Base-by-base conservation (phyloP, 305 asterid genomes). In the Coffea humblotiana region DNA sequence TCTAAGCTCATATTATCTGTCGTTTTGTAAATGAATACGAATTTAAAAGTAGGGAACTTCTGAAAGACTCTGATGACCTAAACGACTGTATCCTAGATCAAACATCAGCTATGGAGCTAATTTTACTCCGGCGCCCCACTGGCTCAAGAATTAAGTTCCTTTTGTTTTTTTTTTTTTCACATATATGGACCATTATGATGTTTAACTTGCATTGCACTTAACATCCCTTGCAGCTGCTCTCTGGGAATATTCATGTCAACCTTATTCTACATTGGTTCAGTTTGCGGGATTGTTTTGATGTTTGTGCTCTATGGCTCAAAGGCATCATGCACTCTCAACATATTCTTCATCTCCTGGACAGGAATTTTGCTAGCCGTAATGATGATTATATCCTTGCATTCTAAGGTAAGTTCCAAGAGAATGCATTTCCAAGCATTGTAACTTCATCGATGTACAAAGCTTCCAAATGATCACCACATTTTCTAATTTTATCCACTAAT, bases 261-360 rank as follows among this genome's bases (percentile, higher is more conserved):
- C 0, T 70, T 90, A 6, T 95, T 91, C 70, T 95, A 93, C 82
- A 82, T 93, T 25, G 91, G 88, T 54, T 93, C 99, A 0, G 84
- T 89, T 0, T 87, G 88, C 76, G 98, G 99, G 79, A 86, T 95
- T 27, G 86, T 85, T 60, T 86, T 86, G 77, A 95, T 95, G 99
- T 94, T 92, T 69, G 91, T 87, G 60, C 79, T 92, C 67, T 95
- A 95, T 27, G 96, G 90, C 76, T 86, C 97, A 4, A 91, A 89
- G 71, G 74, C 85, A 18, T 83, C 94, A 0, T 94, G 99, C 88
- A 76, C 89, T 70, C 93, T 95, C 78, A 95, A 92, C 91, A 92
- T 93, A 83, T 95, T 93, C 88, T 95, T 95, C 92, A 90, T 95
- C 84, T 84, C 98, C 18, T 95, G 98, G 97, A 91, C 97, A 1